Percentiles rank a stretch among this genome's conserved stretches.
These are phyloP conservation scores for Oxyria digyna DNA, from an alignment of 148 eudicot genomes.

Conservation along the genomic window DNA sequence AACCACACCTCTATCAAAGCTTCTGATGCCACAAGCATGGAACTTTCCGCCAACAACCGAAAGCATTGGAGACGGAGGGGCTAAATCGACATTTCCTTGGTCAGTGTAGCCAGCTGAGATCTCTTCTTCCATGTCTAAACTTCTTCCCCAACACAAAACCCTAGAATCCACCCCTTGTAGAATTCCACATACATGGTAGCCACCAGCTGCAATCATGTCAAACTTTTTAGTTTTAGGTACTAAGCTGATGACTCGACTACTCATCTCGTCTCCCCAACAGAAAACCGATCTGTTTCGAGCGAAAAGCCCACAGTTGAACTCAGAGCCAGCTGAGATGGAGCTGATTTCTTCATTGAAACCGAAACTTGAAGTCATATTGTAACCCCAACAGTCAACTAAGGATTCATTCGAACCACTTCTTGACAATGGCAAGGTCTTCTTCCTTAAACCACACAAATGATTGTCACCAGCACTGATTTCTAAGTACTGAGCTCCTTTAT, in stretches of 20 bases:
- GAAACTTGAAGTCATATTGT: constrained; percentile 68
- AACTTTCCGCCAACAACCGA: constrained; percentile 71
- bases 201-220: constrained; percentile 68
- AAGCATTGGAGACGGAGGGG: constrained; percentile 55
- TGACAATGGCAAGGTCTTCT: constrained; percentile 41
- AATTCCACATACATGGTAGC: constrained; percentile 88
- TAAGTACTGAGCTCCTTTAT: constrained; percentile 38
- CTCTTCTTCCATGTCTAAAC: constrained; percentile 40
- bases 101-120: constrained; percentile 22
- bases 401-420: constrained; percentile 10
- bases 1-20: constrained; percentile 37
- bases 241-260: constrained; percentile 39
- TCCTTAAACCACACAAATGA: constrained; percentile 79
- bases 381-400: constrained; percentile 94
- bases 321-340: constrained; percentile 76
- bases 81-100: constrained; percentile 34
- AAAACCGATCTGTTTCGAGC: constrained; percentile 54
- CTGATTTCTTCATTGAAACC: constrained; percentile 54
- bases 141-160: constrained; percentile 72
- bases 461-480: constrained; percentile 95
- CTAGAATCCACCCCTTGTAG: constrained; percentile 45
- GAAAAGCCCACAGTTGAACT: constrained; percentile 74
- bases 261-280: constrained; percentile 89
- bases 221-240: constrained; percentile 45
- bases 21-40: constrained; percentile 80